phyloP scores from a whole-genome alignment of 2,329 filamentous ascomycete genomes.

The Xylariales sp. region DNA sequence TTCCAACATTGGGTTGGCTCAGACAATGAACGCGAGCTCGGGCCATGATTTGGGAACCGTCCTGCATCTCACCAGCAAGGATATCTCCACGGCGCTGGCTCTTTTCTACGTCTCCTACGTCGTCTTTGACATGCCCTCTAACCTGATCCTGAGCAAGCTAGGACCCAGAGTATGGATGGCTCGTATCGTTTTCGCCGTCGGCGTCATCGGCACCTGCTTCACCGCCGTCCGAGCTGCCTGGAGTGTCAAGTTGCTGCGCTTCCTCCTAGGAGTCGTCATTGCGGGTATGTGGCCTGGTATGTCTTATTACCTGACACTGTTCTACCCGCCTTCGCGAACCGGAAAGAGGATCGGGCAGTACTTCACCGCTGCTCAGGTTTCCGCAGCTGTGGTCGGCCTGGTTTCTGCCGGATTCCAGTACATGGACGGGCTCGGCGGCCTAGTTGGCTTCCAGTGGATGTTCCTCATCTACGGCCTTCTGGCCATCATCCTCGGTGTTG shows the following conservation, averaged over 20 bases:
- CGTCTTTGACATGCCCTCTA: slow-evolving; percentile 83
- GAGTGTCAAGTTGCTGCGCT: slow-evolving; percentile 85
- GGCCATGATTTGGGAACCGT: slow-evolving; percentile 72
- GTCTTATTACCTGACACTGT: slow-evolving; percentile 87
- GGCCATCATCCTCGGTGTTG: slow-evolving; percentile 66
- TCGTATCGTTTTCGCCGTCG: slow-evolving; percentile 82
- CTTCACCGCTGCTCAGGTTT: slow-evolving; percentile 84
- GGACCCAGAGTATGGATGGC: slow-evolving; percentile 90
- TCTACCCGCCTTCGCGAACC: slow-evolving; percentile 82
- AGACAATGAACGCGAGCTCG: slow-evolving; percentile 77
- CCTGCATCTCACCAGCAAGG: slow-evolving; percentile 65
- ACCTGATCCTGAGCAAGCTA: slow-evolving; percentile 80
- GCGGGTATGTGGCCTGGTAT: slow-evolving; percentile 96
- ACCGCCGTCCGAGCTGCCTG: slow-evolving; percentile 76
- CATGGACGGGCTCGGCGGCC: slow-evolving; percentile 74
- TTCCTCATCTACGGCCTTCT: slow-evolving; percentile 82
- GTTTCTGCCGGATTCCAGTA: slow-evolving; percentile 89
- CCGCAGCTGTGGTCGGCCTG: slow-evolving; percentile 81
- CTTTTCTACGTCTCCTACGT: slow-evolving; percentile 93
- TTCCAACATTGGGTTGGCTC: slow-evolving; percentile 88
- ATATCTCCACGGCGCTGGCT: slow-evolving; percentile 79
- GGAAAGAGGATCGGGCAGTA: slow-evolving; percentile 87
- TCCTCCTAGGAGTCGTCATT: slow-evolving; percentile 81
- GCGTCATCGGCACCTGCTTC: slow-evolving; percentile 79
- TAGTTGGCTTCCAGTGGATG: slow-evolving; percentile 89